A percentile compares a stretch with the other conserved stretches of the same genome.
Conservation (phyloP, 2,329 filamentous ascomycete genomes). For the Amauroascus niger region DNA sequence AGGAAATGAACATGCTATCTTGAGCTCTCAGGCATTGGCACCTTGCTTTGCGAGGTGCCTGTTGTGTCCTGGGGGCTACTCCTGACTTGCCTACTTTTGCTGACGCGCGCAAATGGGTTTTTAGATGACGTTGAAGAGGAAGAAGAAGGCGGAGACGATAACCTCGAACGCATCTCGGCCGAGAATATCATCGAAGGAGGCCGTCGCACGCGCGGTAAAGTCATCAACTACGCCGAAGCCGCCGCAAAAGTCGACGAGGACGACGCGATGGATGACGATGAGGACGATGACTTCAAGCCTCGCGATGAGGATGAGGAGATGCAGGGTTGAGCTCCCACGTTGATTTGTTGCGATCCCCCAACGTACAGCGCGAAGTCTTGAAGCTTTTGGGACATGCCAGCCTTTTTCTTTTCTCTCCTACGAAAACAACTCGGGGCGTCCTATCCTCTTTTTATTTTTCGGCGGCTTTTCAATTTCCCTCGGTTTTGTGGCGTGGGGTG, state of each 20-base stretch:
- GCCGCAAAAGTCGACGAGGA: conserved; percentile 69
- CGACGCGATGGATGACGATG: conserved; percentile 51
- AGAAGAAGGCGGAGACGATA: conserved; percentile 46
- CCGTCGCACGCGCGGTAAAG: conserved; percentile 79
- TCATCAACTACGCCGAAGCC: conserved; percentile 88
- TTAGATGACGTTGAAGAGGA: conserved; percentile 58
- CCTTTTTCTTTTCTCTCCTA: neutral
- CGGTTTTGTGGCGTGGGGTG: neutral
- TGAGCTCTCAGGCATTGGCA: no score
- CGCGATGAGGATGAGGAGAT: conserved; percentile 29
- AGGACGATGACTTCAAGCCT: conserved; percentile 34
- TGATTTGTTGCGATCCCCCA: no score
- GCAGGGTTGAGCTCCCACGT: neutral
- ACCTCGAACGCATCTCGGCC: conserved; percentile 82
- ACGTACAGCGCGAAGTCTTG: neutral
- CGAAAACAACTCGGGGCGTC: no score
- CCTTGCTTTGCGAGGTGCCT: no score
- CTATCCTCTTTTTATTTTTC: neutral
- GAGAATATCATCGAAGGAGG: conserved; percentile 74
- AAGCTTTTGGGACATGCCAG: neutral
- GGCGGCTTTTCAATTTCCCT: neutral
- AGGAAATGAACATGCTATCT: neutral
- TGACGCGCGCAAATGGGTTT: conserved; percentile 16
- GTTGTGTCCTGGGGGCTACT: no score
- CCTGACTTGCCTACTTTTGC: conserved; percentile 17